phyloP scores from a whole-genome alignment of 148 eudicot species.

The Heliosperma pusillum region DNA sequence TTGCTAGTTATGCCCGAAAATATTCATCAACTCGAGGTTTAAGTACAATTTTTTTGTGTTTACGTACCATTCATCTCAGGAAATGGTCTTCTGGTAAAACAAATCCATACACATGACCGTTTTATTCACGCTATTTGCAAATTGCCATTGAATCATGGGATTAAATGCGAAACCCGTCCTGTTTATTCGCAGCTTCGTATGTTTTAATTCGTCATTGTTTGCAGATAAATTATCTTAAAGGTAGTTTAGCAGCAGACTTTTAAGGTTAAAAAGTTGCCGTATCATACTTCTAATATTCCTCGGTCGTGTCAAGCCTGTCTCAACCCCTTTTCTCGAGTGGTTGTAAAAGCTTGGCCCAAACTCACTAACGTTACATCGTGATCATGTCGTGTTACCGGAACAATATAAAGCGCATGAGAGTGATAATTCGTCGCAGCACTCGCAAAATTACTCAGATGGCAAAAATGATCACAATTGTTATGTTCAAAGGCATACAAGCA shows the following conservation, averaged over 20 bases:
- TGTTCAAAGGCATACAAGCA: not conserved
- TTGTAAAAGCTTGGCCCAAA: too few relatives aligned
- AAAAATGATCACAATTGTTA: not conserved
- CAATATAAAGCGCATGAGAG: not conserved
- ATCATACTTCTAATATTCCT: too few relatives aligned
- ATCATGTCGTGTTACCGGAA: not conserved
- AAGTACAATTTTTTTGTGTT: constrained; percentile 6
- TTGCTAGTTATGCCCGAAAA: constrained; percentile 18
- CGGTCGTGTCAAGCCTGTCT: not conserved
- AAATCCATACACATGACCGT: constrained; percentile 11
- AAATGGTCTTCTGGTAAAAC: constrained; percentile 9
- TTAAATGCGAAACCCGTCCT: not conserved
- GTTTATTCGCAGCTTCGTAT: not conserved
- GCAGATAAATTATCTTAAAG: not conserved
- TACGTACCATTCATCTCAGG: constrained; percentile 12
- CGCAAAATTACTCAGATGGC: not conserved
- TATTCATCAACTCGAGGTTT: constrained; percentile 13
- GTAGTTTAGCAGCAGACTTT: not conserved
- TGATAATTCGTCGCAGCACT: not conserved
- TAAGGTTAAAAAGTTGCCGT: not conserved
- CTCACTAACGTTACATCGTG: not conserved
- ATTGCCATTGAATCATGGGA: constrained; percentile 4
- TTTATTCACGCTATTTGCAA: constrained; percentile 8
- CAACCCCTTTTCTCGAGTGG: not conserved
- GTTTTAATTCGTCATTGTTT: not conserved